phyloP scores from a whole-genome alignment of 2,329 filamentous ascomycete species.

The Penicillium sp. region DNA sequence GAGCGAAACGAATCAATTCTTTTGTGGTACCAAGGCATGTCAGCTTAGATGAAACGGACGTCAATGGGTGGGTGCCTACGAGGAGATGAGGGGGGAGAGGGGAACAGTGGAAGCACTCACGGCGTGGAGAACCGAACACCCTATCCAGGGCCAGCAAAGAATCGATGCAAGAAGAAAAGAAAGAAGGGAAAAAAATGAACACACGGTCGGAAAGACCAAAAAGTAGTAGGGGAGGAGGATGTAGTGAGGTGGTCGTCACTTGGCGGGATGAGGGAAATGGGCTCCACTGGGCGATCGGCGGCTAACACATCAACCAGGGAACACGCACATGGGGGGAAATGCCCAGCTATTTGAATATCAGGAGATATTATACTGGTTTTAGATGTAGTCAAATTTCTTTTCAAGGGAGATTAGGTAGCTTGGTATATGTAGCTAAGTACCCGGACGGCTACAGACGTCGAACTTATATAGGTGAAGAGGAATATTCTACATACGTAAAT shows the following conservation, averaged over 20 bases:
- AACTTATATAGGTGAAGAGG: not conserved
- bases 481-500: not conserved
- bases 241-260: slow-evolving; percentile 24
- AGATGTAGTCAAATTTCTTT: not conserved
- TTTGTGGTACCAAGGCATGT: slow-evolving; percentile 20
- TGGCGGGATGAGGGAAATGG: slow-evolving; percentile 25
- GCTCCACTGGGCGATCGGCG: slow-evolving; percentile 31
- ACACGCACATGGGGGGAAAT: slow-evolving; percentile 8
- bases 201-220: slow-evolving; percentile 2
- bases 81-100: slow-evolving; percentile 18
- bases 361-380: not conserved
- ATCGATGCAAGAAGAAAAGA: slow-evolving; percentile 4
- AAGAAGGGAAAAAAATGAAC: not conserved
- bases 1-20: slow-evolving; percentile 14
- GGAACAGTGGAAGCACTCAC: slow-evolving; percentile 13
- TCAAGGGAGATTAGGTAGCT: not conserved
- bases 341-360: not conserved
- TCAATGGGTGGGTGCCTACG: slow-evolving; percentile 21
- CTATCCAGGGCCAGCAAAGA: slow-evolving; percentile 7
- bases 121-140: slow-evolving; percentile 5
- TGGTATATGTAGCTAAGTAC: not conserved
- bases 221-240: slow-evolving; percentile 7
- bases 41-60: slow-evolving; percentile 24
- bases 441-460: not conserved
- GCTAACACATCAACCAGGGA: slow-evolving; percentile 26